Conservation (phyloP, 2,329 filamentous ascomycete genomes). For the Trichoderma brevicompactum region DNA sequence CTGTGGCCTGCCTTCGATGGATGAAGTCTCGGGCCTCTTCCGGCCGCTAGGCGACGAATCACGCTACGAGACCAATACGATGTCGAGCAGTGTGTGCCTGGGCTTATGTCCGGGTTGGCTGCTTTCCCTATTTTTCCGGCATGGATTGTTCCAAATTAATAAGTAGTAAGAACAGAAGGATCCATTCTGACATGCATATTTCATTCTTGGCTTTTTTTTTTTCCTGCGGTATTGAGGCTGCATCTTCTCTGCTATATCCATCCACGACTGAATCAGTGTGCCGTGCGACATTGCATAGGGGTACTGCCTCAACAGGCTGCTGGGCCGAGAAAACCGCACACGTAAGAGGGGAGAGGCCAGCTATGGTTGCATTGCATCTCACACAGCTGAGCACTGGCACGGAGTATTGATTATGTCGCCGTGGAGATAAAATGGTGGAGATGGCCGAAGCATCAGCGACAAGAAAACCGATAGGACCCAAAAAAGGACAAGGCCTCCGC, state of each 20-base stretch:
- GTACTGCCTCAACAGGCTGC: not conserved
- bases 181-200: not conserved
- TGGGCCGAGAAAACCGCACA: not conserved
- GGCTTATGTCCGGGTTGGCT: conserved; percentile 5
- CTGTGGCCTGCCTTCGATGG: not conserved
- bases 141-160: not conserved
- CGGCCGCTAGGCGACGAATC: not conserved
- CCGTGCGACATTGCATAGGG: not conserved
- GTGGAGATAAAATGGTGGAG: not conserved
- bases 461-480: not conserved
- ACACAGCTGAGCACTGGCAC: not conserved
- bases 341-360: not conserved
- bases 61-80: not conserved
- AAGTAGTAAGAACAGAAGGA: not conserved
- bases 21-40: not conserved
- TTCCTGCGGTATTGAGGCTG: not conserved
- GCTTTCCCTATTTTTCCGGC: not conserved
- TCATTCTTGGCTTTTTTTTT: too few species aligned
- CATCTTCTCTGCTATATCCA: not conserved
- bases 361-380: not conserved
- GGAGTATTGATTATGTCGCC: not conserved
- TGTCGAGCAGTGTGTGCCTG: not conserved
- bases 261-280: not conserved
- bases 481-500: not conserved
- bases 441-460: not conserved